These are phyloP conservation scores for Crithidia thermophila DNA, from an alignment of 208 protist genomes.

Conservation along the genomic window DNA sequence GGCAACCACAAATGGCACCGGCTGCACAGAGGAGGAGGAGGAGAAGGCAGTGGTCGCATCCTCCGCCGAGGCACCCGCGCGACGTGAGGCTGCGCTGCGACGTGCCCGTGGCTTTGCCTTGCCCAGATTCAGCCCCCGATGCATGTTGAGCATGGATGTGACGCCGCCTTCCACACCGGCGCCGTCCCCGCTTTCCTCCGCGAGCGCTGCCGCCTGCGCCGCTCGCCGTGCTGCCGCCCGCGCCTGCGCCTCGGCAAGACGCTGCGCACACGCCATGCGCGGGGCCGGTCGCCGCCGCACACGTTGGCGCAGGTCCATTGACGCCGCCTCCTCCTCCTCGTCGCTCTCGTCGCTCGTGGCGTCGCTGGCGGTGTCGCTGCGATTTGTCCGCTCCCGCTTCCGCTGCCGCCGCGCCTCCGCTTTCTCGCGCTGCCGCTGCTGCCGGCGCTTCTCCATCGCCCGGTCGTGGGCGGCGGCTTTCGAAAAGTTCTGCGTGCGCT, in stretches of 20 bases:
- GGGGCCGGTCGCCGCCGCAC: conserved; percentile 48
- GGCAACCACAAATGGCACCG: conserved; percentile 7
- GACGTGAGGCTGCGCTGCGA: not conserved
- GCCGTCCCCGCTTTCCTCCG: not conserved
- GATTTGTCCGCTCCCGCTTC: conserved; percentile 1
- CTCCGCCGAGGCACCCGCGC: not conserved
- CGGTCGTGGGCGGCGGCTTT: conserved; percentile 12
- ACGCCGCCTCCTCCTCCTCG: conserved; percentile 12
- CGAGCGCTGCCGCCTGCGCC: conserved; percentile 17
- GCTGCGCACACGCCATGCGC: conserved; percentile 57
- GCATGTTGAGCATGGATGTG: not conserved
- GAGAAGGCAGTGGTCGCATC: not conserved
- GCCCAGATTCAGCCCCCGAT: conserved; percentile 8
- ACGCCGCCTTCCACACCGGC: not conserved
- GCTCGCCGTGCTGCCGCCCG: conserved; percentile 43
- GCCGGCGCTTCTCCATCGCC: not conserved
- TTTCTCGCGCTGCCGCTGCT: not conserved
- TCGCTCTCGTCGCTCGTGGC: not conserved
- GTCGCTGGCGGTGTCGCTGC: not conserved
- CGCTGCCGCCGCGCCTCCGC: conserved; percentile 3
- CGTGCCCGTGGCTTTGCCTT: conserved; percentile 1
- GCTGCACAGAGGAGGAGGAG: not conserved
- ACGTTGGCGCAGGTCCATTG: conserved; percentile 26
- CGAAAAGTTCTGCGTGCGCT: conserved; percentile 36
- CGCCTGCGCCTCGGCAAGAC: conserved; percentile 45